Evolutionary conservation across 2,329 filamentous ascomycete genomes (phyloP), one percentile per base, ranked within the genome.

Genomic region (Camillea tinctor): DNA sequence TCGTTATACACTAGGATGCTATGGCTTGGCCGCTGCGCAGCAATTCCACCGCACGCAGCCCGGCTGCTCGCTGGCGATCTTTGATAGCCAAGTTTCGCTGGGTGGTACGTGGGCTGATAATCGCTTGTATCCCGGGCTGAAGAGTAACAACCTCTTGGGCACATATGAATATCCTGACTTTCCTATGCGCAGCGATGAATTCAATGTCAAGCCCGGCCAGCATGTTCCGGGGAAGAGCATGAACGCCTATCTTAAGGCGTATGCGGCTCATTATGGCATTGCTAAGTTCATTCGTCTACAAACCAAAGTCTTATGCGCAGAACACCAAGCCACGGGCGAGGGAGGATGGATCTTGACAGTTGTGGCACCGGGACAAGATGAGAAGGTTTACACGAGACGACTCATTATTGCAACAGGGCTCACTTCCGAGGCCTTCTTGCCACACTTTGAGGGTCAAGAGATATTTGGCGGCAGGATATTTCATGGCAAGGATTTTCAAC

Each of bases 161-260:
- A 89, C 85, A 0, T 91, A 88, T 66, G 88, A 93, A 72, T 92
- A 84, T 68, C 85, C 86, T 0, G 90, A 92, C 67, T 91, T 90
- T 61, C 88, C 89, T 19, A 89, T 93, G 86, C 79, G 81, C 60
- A 73, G 76, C 7, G 80, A 80, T 20, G 83, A 61, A 64, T 80
- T 80, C 59, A 76, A 73, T 22, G 78, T 83, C 48, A 76, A 73
- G 52, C 56, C 62, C 6, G 83, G 82, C 17, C 71, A 87, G 55
- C 86, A 89, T 69, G 84, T 90, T 54, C 81, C 86, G 0, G 87
- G 84, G 0, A 63, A 75, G 0, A 80, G 82, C 1, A 72, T 88
- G 56, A 80, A 87, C 66, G 67, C 74, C 1, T 90, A 90, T 69
- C 72, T 89, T 7, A 76, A 77, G 30, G 77, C 81, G 3, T 89